Conservation (phyloP, 306 rosid genomes). For the Gynostemma pentaphyllum region DNA sequence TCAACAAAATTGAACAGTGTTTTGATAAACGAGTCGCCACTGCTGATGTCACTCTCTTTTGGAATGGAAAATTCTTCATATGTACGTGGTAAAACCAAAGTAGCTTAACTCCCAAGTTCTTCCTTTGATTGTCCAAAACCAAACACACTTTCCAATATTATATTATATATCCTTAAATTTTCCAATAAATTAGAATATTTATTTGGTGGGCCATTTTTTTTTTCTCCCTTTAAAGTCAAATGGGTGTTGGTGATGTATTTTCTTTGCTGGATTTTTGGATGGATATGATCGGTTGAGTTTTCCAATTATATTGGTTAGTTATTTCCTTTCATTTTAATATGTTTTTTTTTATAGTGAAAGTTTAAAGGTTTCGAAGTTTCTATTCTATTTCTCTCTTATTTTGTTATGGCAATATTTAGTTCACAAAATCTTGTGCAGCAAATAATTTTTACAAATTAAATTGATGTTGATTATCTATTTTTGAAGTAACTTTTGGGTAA, state of each 20-base stretch:
- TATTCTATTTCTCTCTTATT: background rate
- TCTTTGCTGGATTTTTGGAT: constrained; percentile 4
- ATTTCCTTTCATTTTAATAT: background rate
- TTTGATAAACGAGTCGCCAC: background rate
- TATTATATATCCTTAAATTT: background rate
- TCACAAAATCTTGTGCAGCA: too few relatives aligned
- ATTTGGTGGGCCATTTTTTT: background rate
- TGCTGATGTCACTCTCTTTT: constrained; percentile 10
- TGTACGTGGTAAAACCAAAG: background rate
- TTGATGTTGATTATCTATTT: too few relatives aligned
- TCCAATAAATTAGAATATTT: background rate
- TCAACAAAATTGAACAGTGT: too few relatives aligned
- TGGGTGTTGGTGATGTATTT: background rate
- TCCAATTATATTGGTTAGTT: background rate
- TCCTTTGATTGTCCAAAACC: background rate
- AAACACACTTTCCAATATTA: background rate
- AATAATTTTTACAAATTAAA: too few relatives aligned
- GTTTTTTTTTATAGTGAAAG: background rate
- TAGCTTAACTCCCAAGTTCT: background rate
- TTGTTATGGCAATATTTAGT: too few relatives aligned
- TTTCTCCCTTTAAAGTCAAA: background rate
- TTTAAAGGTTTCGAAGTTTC: background rate
- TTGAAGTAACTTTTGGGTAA: too few relatives aligned
- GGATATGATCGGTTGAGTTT: background rate
- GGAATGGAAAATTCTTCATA: background rate